These are phyloP conservation scores for Isatis tinctoria DNA, from an alignment of 345 rosid genomes.

Conservation along the genomic window DNA sequence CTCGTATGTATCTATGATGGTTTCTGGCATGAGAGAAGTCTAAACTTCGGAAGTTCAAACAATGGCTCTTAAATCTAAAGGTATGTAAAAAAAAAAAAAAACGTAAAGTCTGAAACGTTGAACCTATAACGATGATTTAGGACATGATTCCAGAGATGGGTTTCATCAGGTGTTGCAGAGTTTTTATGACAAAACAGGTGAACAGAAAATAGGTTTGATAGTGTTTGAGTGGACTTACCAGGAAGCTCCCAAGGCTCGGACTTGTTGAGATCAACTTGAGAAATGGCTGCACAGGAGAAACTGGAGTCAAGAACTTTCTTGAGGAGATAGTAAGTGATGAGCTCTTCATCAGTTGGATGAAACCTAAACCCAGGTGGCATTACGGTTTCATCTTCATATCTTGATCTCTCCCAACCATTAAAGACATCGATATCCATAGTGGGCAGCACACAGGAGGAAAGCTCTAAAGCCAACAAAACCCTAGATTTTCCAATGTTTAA, in stretches of 20 bases:
- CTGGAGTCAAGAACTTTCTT: constrained; percentile 71
- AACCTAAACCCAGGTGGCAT: constrained; percentile 93
- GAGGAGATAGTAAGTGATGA: constrained; percentile 79
- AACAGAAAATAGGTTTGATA: neutral
- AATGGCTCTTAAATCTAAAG: neutral
- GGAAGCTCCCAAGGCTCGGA: constrained; percentile 99
- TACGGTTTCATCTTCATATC: constrained; percentile 34
- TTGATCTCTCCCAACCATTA: constrained; percentile 34
- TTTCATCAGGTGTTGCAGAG: neutral
- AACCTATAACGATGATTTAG: neutral
- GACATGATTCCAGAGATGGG: neutral
- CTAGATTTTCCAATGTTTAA: constrained; percentile 1
- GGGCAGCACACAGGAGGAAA: neutral
- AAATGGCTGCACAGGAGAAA: constrained; percentile 73
- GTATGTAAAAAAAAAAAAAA: neutral
- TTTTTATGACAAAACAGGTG: neutral
- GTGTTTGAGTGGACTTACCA: constrained; percentile 32
- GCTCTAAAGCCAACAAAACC: constrained; percentile 2
- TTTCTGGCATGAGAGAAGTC: neutral
- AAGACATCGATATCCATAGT: constrained; percentile 50
- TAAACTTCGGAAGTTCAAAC: neutral
- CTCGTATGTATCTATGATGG: neutral
- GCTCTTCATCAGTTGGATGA: constrained; percentile 96
- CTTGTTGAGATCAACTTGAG: constrained; percentile 91
- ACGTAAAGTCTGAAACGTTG: neutral